Conservation (phyloP, 441 rosid species). For the Kokia cookei region DNA sequence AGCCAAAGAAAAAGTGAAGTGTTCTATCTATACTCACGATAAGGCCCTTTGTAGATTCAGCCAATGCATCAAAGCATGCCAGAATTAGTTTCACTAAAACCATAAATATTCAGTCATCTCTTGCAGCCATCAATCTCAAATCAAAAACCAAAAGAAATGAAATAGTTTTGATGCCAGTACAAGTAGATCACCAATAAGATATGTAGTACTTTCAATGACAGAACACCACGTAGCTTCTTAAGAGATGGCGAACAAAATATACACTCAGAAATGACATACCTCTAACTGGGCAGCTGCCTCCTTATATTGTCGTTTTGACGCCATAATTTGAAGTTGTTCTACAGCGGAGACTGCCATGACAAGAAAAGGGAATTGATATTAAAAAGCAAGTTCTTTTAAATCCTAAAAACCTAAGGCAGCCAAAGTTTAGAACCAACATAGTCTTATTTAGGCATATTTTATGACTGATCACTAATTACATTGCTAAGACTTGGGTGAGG, state of each 20-base stretch:
- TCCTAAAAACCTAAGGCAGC: background rate
- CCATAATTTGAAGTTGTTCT: conserved; percentile 99
- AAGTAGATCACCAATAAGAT: background rate
- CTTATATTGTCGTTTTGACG: conserved; percentile 94
- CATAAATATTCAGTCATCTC: background rate
- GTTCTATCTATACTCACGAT: background rate
- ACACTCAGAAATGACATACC: conserved; percentile 35
- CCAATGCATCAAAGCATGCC: background rate
- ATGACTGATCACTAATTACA: background rate
- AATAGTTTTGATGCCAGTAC: background rate
- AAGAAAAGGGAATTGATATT: conserved; percentile 16
- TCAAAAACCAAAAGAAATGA: background rate
- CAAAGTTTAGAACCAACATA: background rate
- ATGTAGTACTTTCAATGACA: background rate
- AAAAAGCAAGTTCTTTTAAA: background rate
- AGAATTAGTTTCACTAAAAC: background rate
- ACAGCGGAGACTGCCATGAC: conserved; percentile 87
- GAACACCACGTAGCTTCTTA: background rate
- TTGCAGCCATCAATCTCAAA: background rate
- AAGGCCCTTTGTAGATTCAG: background rate
- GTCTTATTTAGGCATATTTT: background rate
- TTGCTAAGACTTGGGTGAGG: background rate
- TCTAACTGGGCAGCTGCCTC: conserved; percentile 99
- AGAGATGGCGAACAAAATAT: background rate
- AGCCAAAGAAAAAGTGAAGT: background rate